Evolutionary conservation across 805 yeast genomes (phyloP).

Genomic region (Metschnikowia rubicola): DNA sequence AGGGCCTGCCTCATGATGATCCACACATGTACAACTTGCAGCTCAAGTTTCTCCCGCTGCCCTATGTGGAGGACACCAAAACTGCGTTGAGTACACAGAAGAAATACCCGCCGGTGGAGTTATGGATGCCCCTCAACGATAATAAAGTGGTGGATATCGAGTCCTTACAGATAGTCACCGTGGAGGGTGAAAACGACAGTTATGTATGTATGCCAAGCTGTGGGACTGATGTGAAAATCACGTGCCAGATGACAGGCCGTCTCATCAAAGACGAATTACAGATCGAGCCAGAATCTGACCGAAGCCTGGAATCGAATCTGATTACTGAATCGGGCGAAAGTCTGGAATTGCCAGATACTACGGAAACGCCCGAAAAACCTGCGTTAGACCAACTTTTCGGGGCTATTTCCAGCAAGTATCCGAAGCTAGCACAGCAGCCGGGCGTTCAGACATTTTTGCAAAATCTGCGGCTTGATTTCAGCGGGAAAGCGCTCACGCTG

Average conservation of each 20-base stretch:
- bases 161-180: constrained; percentile 40
- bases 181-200: constrained; percentile 43
- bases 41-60: constrained; percentile 45
- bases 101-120: constrained; percentile 51
- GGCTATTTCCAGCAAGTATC: constrained; percentile 25
- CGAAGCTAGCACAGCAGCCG: constrained; percentile 35
- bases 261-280: constrained; percentile 19
- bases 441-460: constrained; percentile 41
- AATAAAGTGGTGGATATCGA: constrained; percentile 36
- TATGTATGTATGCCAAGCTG: constrained; percentile 41
- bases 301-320: neutral
- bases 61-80: constrained; percentile 22
- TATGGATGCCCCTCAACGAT: constrained; percentile 47
- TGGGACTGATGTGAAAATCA: constrained; percentile 44
- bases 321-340: neutral
- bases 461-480: constrained; percentile 37
- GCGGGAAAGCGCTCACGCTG: constrained; percentile 31
- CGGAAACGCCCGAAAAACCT: neutral
- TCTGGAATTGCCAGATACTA: no score
- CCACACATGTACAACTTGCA: constrained; percentile 37
- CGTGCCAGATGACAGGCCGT: constrained; percentile 36
- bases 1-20: constrained; percentile 17
- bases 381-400: constrained; percentile 16
- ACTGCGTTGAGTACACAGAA: constrained; percentile 17
- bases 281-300: neutral